Base-by-base conservation (phyloP, 352 stramenopile species). In the Pythium folliculosum region DNA sequence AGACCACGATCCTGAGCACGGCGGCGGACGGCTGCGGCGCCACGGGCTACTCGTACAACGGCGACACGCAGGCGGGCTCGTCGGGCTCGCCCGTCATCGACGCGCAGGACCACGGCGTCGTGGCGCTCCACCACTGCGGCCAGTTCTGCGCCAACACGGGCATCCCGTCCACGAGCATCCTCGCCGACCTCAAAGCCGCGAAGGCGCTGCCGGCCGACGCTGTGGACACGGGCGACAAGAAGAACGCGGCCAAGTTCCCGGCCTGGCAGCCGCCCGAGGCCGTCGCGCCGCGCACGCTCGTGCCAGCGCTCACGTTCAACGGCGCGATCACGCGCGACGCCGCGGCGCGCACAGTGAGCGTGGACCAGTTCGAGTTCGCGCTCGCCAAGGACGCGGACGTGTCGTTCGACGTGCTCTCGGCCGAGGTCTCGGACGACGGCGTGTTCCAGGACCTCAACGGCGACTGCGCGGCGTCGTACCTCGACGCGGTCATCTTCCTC, bases 121-220 rank as follows among this genome's bases (percentile, higher is more conserved):
- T 90, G 40, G 84, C 81, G 19, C 69, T 92, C n/a, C 80, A 92
- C 63, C 83, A 89, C 54, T 92, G 84, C 63, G 84, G 84, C 6
- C 62, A 84, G 51, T 68, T 63, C 37, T 90, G 84, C 35, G 69
- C 70, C 5, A 92, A 92, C 49, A 84, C 77, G 1, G 84, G 81
- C 0, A 76, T 92, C 10, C 80, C 78, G 21, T 76, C 81, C 0
- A 69, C 62, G 23, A 59, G 25, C 22, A 87, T 92, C 67, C 43
- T 88, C 21, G 63, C 54, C 0, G 81, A 92, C 55, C 51, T 90
- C 25, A 52, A 63, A 6, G 47, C n/a, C 1, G 65, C 69, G 25
- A 38, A 64, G 5, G 59, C 77, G 17, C 38, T 88, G 5, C 74
- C 77, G 5, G 10, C 55, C 6, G 50, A 55, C 1, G 77, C 74